Evolutionary conservation across 257 asterid genomes (phyloP), one percentile per base, ranked within the genome.

Genomic region (Knoxia roxburghii): DNA sequence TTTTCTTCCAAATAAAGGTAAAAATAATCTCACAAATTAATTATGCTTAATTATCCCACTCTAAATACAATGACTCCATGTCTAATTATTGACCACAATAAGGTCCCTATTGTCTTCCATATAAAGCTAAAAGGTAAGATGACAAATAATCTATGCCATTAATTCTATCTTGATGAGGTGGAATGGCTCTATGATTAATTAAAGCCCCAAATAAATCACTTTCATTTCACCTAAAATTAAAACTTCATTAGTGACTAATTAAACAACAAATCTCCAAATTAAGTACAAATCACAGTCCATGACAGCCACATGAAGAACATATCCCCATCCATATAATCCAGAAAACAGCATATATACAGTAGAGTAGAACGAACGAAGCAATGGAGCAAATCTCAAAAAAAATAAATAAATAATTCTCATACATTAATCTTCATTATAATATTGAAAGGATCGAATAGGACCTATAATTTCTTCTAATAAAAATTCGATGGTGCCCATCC

Each of bases 391-490:
- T 5, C 45, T 2, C 45, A 6, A 39, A 5, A 39, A 50, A 37
- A 65, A 30, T 29, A 33, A 49, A 29, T 20, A 43, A 35, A 56
- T 56, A 11, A 43, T 14, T 45, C 13, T 12, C 33, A 35, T 8
- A 32, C 8, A 26, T n/a, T 17, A 58, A 60, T 35, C 63, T 52
- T 68, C 64, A 57, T 59, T 29, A 52, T 45, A 60, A 43, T 20
- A 21, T 30, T 59, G 43, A 51, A 52, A 41, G 61, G 65, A 33
- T 67, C 73, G 43, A 72, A 69, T 79, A 79, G 73, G 73, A 10
- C 26, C 67, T 73, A 43, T 43, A 45, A 56, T 30, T 61, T 55
- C 49, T 10, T 18, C 49, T 40, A 5, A 5, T 13, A 40, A 40
- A 40, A 1, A 40, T 1, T 40, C 8, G n/a, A n/a, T n/a, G n/a